These are phyloP conservation scores for Fusarium anguioides DNA, from an alignment of 2,329 filamentous ascomycete species.

Conservation along the genomic window DNA sequence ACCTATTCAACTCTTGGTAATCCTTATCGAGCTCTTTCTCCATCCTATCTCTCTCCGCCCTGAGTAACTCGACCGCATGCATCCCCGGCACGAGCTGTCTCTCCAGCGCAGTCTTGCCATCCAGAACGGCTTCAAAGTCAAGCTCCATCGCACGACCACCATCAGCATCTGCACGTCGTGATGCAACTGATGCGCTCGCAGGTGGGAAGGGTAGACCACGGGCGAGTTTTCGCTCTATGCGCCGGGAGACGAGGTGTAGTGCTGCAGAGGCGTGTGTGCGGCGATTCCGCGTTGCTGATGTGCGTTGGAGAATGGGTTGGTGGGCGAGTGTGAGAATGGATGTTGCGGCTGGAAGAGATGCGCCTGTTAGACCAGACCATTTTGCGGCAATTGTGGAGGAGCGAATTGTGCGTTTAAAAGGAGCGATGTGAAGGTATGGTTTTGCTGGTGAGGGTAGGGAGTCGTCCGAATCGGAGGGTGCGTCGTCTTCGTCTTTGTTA, in stretches of 20 bases:
- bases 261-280: constrained; percentile 66
- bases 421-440: constrained; percentile 62
- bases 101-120: constrained; percentile 67
- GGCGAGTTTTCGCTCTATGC: constrained; percentile 67
- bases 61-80: constrained; percentile 71
- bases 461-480: constrained; percentile 33
- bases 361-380: constrained; percentile 69
- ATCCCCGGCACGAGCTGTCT: constrained; percentile 69
- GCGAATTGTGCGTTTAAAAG: constrained; percentile 66
- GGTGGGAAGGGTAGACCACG: constrained; percentile 75
- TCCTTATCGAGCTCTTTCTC: constrained; percentile 67
- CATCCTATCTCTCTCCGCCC: constrained; percentile 66
- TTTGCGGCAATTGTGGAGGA: constrained; percentile 74
- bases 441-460: constrained; percentile 47
- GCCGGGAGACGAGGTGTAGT: constrained; percentile 65
- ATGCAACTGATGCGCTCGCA: constrained; percentile 48
- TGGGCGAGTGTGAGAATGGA: constrained; percentile 68
- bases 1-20: constrained; percentile 59
- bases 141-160: constrained; percentile 68
- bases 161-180: constrained; percentile 43
- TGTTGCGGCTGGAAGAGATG: constrained; percentile 66
- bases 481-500: constrained; percentile 29
- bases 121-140: constrained; percentile 72
- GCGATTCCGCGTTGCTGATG: constrained; percentile 60
- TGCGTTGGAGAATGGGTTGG: constrained; percentile 69